Conservation (phyloP, 805 yeast genomes). For the Saccharomycopsis sp. region DNA sequence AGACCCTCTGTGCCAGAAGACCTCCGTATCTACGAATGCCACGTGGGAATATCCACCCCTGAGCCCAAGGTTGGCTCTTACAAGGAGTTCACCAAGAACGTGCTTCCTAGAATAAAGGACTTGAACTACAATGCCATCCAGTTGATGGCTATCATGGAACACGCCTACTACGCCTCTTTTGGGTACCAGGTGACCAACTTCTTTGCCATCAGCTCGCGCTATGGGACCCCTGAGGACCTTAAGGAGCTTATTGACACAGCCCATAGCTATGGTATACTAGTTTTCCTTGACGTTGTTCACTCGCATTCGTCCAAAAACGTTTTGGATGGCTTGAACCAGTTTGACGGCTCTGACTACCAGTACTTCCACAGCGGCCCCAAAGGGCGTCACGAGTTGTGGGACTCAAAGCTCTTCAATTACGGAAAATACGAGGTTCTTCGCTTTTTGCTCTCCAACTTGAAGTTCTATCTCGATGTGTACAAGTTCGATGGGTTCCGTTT, state of each 20-base stretch:
- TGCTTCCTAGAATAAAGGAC: slow-evolving; percentile 77
- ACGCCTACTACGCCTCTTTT: slow-evolving; percentile 95
- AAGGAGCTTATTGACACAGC: slow-evolving; percentile 89
- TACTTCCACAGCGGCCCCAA: slow-evolving; percentile 84
- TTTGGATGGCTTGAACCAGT: slow-evolving; percentile 84
- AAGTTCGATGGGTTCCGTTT: slow-evolving; percentile 93
- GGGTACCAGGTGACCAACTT: slow-evolving; percentile 96
- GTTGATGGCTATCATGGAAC: slow-evolving; percentile 98
- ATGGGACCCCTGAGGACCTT: slow-evolving; percentile 91
- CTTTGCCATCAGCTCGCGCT: slow-evolving; percentile 84
- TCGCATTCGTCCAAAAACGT: slow-evolving; percentile 95
- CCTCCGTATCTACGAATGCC: slow-evolving; percentile 87
- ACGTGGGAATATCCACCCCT: slow-evolving; percentile 88
- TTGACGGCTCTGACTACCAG: slow-evolving; percentile 94
- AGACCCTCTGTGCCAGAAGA: slow-evolving; percentile 39
- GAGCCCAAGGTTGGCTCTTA: slow-evolving; percentile 82
- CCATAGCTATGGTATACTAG: slow-evolving; percentile 80
- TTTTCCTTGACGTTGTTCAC: slow-evolving; percentile 86
- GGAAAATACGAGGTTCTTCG: slow-evolving; percentile 87
- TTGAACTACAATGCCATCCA: slow-evolving; percentile 92
- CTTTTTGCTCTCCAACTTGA: slow-evolving; percentile 76
- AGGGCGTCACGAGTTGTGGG: slow-evolving; percentile 92
- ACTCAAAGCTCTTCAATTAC: slow-evolving; percentile 88
- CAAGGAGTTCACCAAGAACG: slow-evolving; percentile 70
- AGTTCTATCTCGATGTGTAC: slow-evolving; percentile 75